Conservation (phyloP, 495 filamentous ascomycete species). For the Lineolata rhizophorae region DNA sequence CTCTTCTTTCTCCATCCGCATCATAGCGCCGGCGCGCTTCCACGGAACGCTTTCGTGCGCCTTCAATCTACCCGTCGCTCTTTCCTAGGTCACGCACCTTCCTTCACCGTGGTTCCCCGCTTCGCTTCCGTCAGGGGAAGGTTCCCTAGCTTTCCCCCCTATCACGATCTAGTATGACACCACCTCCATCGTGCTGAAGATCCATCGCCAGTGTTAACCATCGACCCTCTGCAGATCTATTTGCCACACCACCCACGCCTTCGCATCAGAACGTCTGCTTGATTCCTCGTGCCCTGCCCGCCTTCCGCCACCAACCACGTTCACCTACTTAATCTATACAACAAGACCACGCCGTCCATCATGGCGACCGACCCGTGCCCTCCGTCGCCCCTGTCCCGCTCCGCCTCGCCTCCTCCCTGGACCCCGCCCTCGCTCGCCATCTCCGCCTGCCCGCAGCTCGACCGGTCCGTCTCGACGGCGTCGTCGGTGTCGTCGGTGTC, state of each 20-base stretch:
- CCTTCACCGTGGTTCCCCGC: too few relatives aligned
- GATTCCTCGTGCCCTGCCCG: neutral
- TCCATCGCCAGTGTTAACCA: too few relatives aligned
- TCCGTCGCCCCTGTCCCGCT: constrained; percentile 11
- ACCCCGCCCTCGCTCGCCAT: constrained; percentile 43
- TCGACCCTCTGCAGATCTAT: too few relatives aligned
- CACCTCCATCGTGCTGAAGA: too few relatives aligned
- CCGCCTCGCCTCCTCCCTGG: constrained; percentile 40
- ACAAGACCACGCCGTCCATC: constrained; percentile 1
- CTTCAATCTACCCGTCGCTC: too few relatives aligned
- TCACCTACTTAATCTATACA: constrained; percentile 2
- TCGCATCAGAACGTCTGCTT: neutral
- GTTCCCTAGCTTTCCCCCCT: too few relatives aligned
- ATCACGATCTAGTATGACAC: too few relatives aligned
- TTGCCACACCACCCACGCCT: neutral
- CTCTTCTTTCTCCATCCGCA: too few relatives aligned
- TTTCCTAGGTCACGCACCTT: too few relatives aligned
- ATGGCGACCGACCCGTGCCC: constrained; percentile 3
- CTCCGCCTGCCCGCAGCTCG: constrained; percentile 37
- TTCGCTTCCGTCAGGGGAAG: too few relatives aligned
- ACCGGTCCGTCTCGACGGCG: constrained; percentile 52
- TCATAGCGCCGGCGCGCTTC: too few relatives aligned
- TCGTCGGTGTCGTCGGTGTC: constrained; percentile 53
- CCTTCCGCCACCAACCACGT: neutral
- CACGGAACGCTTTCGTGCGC: too few relatives aligned